These are phyloP conservation scores for Acanthamoeba lenticulata DNA, from an alignment of 208 protist genomes.

Conservation along the genomic window DNA sequence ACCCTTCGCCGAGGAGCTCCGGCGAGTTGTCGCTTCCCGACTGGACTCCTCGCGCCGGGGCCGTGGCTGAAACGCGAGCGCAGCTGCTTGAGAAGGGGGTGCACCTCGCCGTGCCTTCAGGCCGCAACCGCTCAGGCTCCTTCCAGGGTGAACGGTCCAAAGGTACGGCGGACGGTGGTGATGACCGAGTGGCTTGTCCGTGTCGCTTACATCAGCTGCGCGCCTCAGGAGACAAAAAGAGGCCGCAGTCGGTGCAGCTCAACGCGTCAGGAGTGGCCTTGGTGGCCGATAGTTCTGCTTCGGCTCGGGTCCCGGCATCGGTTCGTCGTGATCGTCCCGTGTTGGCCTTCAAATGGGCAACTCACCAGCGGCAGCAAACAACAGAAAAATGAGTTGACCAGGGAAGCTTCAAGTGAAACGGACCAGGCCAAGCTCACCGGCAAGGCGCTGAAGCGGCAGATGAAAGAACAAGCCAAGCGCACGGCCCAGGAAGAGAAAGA, in stretches of 20 bases:
- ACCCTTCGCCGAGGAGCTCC: background rate
- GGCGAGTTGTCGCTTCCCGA: too few species aligned
- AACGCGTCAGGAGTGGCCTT: background rate
- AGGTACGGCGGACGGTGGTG: background rate
- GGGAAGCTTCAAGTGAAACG: too few species aligned
- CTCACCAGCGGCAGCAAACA: too few species aligned
- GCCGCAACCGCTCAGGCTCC: background rate
- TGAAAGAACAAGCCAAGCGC: background rate
- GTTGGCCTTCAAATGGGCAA: too few species aligned
- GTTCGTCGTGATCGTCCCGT: too few species aligned
- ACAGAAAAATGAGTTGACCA: too few species aligned
- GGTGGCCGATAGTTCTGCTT: background rate
- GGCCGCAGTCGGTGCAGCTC: background rate
- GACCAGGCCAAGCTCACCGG: background rate
- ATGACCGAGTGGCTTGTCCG: background rate
- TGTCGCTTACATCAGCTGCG: background rate
- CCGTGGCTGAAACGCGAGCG: background rate
- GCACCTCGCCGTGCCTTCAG: background rate
- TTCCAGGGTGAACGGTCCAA: background rate
- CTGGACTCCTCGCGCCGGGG: too few species aligned
- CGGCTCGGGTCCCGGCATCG: too few species aligned
- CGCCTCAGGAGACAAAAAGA: background rate
- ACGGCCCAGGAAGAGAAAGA: conserved; percentile 9
- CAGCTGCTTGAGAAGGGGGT: background rate
- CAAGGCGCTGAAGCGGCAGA: background rate